Base-by-base conservation (phyloP, 805 yeast species). In the Yueomyces sp. region DNA sequence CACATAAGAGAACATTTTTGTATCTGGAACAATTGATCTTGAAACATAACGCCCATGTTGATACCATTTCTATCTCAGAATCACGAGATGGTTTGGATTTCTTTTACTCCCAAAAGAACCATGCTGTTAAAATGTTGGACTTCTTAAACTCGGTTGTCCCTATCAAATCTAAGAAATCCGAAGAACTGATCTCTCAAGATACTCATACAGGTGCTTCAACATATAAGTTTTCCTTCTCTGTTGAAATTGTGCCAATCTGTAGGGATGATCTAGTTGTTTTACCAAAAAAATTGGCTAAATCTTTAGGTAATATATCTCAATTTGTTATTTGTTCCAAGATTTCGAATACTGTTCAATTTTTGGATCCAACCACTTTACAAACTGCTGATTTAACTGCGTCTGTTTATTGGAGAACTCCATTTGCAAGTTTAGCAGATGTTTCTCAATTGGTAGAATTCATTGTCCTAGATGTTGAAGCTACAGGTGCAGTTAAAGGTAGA, bases 221-320 rank as follows among this genome's bases (percentile, higher is more conserved):
- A 45, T 92, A 85, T 68, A 92, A 92, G 67, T 92, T 90, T 61
- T 74, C 96, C 5, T 90, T 73, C 59, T 85, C 96, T 26, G 83
- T 90, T 39, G 99, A 92, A 66, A 79, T 92, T 52, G 95, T 85
- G 2, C 98, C 98, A 26, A 79, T 94, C 38, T 92, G 98, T 74
- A 84, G 92, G 64, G 99, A 92, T 59, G 98, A 94, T 61, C 70
- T 92, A 53, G 95, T 92, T 28, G 85, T 90, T 33, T 69, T 92
- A 51, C 98, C 98, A 31, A 81, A 81, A 60, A 82, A 81, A 57
- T 63, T 90, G 52, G 96, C 97, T 5, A 76, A 77, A 49, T 74
- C 84, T 12, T 60, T 85, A 66, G 96, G 97, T 45, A 81, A 81
- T 59, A 83, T 86, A 45, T 70, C 88, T 33, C 79, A 85, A 59